Percentiles rank a stretch among this genome's conserved stretches.
These are phyloP conservation scores for Eimeria mitis DNA, from an alignment of 169 alveolate species.

Conservation along the genomic window DNA sequence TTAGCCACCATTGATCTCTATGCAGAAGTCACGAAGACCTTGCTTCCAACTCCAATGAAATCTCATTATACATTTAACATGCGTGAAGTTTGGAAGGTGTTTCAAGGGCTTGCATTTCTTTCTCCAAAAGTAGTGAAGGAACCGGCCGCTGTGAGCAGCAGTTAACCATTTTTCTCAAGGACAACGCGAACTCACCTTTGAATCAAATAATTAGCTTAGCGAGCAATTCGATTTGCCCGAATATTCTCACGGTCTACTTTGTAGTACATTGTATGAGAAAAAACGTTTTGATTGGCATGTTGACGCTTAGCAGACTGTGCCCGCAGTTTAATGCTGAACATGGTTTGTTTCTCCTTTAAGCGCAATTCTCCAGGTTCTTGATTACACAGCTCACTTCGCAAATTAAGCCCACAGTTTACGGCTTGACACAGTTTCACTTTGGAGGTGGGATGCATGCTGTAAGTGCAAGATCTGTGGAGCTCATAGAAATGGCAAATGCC, in stretches of 20 bases:
- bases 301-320: background rate
- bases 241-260: background rate
- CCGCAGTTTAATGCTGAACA: background rate
- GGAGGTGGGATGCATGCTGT: background rate
- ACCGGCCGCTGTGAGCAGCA: slow-evolving; percentile 41
- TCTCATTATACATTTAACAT: slow-evolving; percentile 97
- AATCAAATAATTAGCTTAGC: background rate
- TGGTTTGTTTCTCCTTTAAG: background rate
- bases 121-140: slow-evolving; percentile 86
- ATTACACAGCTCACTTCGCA: background rate
- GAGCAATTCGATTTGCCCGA: background rate
- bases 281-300: background rate
- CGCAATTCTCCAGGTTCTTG: background rate
- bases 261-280: background rate
- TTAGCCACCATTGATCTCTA: slow-evolving; percentile 90
- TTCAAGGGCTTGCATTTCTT: slow-evolving; percentile 95
- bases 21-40: slow-evolving; percentile 88
- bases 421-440: background rate
- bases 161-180: background rate
- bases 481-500: background rate
- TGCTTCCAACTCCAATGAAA: slow-evolving; percentile 97
- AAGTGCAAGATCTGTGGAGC: background rate
- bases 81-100: slow-evolving; percentile 97
- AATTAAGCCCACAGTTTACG: background rate
- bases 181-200: background rate